phyloP scores from a whole-genome alignment of 176 grass and related monocot genomes.

The Triticum urartu region DNA sequence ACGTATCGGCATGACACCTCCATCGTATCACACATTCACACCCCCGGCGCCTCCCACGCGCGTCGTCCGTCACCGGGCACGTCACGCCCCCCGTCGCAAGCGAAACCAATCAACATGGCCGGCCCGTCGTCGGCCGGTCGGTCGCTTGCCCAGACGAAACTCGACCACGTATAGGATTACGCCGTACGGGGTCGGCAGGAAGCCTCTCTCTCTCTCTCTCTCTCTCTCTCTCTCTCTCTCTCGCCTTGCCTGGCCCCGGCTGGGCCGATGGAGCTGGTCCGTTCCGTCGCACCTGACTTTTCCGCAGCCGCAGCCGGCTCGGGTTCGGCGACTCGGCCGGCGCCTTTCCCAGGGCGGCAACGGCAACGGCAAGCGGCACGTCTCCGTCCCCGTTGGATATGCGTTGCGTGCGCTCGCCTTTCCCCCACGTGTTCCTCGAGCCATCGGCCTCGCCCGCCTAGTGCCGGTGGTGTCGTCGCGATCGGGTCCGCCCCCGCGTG shows the following conservation, averaged over 20 bases:
- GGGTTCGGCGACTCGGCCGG: neutral
- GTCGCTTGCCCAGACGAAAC: neutral
- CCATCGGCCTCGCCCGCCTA: neutral
- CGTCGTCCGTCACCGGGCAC: neutral
- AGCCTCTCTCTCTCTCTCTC: too few relatives aligned
- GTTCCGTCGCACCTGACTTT: neutral
- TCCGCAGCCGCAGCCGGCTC: neutral
- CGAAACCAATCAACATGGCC: neutral
- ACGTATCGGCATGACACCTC: neutral
- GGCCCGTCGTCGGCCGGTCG: neutral
- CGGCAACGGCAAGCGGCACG: slow-evolving; percentile 17
- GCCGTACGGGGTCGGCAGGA: neutral
- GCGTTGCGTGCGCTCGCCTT: neutral
- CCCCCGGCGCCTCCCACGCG: neutral
- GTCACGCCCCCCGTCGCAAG: slow-evolving; percentile 2
- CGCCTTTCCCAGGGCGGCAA: neutral
- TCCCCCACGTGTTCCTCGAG: slow-evolving; percentile 47
- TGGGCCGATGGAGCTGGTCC: neutral
- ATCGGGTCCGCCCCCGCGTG: neutral
- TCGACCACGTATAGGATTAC: neutral
- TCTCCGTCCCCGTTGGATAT: neutral
- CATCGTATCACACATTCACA: neutral
- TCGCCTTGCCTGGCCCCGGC: neutral
- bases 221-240: neutral
- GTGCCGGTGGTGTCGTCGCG: neutral